A percentile compares a stretch with the other conserved stretches of the same genome.
Conservation (phyloP, 805 yeast genomes). For the Phaffomyces antillensis region DNA sequence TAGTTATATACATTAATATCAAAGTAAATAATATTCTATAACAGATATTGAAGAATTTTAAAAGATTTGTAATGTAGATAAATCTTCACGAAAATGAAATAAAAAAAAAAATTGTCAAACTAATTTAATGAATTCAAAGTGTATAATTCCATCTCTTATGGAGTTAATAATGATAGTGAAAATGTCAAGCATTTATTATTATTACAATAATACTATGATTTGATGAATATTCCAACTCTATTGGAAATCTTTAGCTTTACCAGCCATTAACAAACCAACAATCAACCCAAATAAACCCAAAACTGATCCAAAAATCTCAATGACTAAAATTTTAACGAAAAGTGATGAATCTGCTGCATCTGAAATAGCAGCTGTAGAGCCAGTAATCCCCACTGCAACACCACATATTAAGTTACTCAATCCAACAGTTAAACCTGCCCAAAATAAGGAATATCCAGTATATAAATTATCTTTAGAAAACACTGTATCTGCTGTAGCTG, state of each 20-base stretch:
- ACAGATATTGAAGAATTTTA: too few species aligned
- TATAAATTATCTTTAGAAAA: slow-evolving; percentile 80
- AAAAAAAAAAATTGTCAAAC: too few species aligned
- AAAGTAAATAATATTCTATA: not conserved
- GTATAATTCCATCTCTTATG: too few species aligned
- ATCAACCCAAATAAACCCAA: slow-evolving; percentile 93
- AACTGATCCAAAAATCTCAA: slow-evolving; percentile 96
- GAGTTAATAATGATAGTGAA: too few species aligned
- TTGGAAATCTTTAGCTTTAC: slow-evolving; percentile 83
- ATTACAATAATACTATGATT: too few species aligned
- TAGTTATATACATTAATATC: not conserved
- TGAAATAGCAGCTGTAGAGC: slow-evolving; percentile 96
- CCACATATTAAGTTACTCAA: slow-evolving; percentile 92
- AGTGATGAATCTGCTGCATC: slow-evolving; percentile 96
- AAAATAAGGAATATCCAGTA: slow-evolving; percentile 91
- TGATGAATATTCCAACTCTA: slow-evolving; percentile 22
- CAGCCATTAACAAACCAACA: slow-evolving; percentile 96
- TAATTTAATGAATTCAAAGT: too few species aligned
- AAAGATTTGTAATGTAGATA: too few species aligned
- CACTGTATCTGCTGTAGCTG: slow-evolving; percentile 52
- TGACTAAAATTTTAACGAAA: slow-evolving; percentile 91
- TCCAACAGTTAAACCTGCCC: slow-evolving; percentile 99
- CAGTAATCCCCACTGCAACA: slow-evolving; percentile 93
- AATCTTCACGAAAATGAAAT: too few species aligned
- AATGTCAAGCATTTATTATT: too few species aligned